These are phyloP conservation scores for Pseudogymnoascus sp. DNA, from an alignment of 2,329 filamentous ascomycete species.

Conservation along the genomic window DNA sequence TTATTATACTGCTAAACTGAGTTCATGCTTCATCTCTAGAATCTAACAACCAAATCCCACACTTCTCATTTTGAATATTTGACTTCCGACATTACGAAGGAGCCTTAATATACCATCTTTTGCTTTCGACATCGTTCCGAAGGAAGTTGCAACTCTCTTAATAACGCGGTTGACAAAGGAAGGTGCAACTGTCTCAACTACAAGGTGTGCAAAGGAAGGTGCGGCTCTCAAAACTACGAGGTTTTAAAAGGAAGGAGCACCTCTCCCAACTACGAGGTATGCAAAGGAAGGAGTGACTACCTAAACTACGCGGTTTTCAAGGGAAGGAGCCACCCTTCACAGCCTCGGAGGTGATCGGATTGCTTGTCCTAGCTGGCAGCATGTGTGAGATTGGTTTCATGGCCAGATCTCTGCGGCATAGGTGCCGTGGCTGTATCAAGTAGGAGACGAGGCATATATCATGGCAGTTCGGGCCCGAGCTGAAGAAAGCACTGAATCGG, in stretches of 20 bases:
- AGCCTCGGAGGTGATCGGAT: neutral
- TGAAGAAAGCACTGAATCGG: neutral
- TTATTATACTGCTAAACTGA: too few species aligned
- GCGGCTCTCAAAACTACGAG: neutral
- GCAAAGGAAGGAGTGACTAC: neutral
- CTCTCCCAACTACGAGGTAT: neutral
- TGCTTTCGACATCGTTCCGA: neutral
- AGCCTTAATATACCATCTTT: neutral
- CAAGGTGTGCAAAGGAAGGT: neutral
- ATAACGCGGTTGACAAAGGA: neutral
- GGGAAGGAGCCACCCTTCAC: neutral
- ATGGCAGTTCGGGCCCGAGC: neutral
- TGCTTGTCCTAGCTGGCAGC: neutral
- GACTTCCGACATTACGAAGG: neutral
- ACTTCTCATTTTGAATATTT: neutral
- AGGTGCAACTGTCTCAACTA: neutral
- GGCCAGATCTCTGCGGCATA: neutral
- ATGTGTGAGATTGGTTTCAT: neutral
- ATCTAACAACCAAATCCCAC: too few species aligned
- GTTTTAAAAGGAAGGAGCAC: neutral
- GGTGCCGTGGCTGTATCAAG: neutral
- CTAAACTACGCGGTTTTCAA: too few species aligned
- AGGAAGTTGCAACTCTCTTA: neutral
- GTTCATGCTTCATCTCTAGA: too few species aligned
- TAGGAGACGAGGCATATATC: neutral